Base-by-base conservation (phyloP, 75 land plant species). In the Selaginella moellendorffii region DNA sequence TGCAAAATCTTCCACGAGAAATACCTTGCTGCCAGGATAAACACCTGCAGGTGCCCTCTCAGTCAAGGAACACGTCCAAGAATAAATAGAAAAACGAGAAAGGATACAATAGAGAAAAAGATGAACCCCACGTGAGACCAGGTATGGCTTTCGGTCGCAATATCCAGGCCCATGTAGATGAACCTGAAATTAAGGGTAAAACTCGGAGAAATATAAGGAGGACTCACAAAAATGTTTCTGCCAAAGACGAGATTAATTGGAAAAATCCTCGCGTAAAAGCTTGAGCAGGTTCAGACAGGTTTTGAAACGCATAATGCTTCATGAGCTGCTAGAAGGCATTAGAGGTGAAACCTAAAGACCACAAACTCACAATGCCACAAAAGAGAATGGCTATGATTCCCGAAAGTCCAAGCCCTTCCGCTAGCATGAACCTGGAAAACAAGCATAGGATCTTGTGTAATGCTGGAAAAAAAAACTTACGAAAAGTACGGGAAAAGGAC, bases 111-210 rank as follows among this genome's bases (percentile, higher is more conserved):
- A 31, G 98, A 93, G 72, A 88, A 93, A 72, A 93, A 88, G 31
- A 93, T 93, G 71, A 93, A 93, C 26, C 97, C 96, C 74, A 88
- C 79, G 71, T 93, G 98, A 2, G 98, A 93, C 98, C 98, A 93
- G 76, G 90, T 93, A 61, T 93, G 98, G 42, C 81, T 53, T 66
- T 93, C 96, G 80, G 85, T 93, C 10, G 89, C 98, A 73, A 93
- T 93, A 68, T 88, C 90, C 71, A 93, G 77, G 31, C 98, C 98
- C 98, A 93, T 93, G 80, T 93, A 93, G 68, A 93, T 88, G 64
- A 93, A 93, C 64, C 98, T 93, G 85, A 65, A 80, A 31, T 25
- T 17, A 25, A 2, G 51, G 18, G 24, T 30, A 31, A 29, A 31
- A 53, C 53, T 29, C 19, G 54, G 19, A 25, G 24, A 51, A 2